Evolutionary conservation across 2,329 filamentous ascomycete genomes (phyloP).

Genomic region (Alternaria angustiovoidea): DNA sequence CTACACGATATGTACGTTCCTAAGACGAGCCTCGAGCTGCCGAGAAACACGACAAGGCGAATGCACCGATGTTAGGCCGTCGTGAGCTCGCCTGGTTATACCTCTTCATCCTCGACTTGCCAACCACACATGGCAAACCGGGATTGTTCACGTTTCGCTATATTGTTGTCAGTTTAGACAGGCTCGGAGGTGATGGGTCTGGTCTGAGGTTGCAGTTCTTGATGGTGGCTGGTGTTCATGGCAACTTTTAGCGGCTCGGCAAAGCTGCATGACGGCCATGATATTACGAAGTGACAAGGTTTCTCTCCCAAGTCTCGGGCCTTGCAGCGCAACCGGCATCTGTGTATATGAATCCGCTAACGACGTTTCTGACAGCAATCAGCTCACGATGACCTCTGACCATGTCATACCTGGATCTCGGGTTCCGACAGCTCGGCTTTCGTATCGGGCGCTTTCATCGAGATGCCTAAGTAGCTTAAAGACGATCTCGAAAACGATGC

Average conservation of each 20-base stretch:
- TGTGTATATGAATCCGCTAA: background rate
- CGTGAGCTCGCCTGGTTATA: background rate
- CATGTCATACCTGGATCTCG: background rate
- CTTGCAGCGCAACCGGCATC: background rate
- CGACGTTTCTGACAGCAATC: background rate
- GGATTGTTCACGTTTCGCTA: background rate
- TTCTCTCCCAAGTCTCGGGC: background rate
- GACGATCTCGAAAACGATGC: background rate
- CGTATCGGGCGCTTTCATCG: background rate
- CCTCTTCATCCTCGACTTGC: background rate
- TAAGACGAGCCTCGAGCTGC: background rate
- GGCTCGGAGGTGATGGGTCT: background rate
- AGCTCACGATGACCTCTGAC: background rate
- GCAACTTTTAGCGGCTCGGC: background rate
- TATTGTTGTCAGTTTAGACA: background rate
- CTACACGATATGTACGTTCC: background rate
- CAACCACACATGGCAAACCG: background rate
- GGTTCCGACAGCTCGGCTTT: background rate
- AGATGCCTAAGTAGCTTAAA: background rate
- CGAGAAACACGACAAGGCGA: background rate
- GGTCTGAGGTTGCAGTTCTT: background rate
- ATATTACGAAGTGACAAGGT: background rate
- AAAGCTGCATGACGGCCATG: background rate
- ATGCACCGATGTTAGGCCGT: background rate
- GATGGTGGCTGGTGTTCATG: background rate